Percentiles rank a stretch among this genome's conserved stretches.
Conservation (phyloP, 495 filamentous ascomycete genomes). For the Podospora appendiculata region DNA sequence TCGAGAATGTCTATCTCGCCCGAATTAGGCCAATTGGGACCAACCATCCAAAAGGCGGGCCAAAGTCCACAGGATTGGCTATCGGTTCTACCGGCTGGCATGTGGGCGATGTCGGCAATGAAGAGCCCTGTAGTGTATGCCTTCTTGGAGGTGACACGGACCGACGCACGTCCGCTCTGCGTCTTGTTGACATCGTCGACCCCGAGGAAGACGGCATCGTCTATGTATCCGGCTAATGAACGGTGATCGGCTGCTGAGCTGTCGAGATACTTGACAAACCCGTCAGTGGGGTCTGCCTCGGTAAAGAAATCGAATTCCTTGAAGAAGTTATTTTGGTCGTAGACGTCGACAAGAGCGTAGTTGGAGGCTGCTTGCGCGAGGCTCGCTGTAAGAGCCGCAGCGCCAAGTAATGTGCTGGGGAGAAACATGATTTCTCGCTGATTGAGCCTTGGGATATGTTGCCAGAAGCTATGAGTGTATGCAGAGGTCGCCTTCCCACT, state of each 20-base stretch:
- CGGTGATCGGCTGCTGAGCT: constrained; percentile 43
- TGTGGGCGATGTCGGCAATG: constrained; percentile 67
- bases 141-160: constrained; percentile 62
- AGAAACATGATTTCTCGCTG: not conserved
- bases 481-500: not conserved
- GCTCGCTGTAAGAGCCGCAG: constrained; percentile 1
- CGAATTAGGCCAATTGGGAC: constrained; percentile 64
- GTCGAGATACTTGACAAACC: constrained; percentile 61
- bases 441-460: not conserved
- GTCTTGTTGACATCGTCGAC: constrained; percentile 42
- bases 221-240: constrained; percentile 49
- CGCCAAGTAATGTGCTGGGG: not conserved
- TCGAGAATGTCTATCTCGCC: constrained; percentile 95
- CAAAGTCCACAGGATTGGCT: constrained; percentile 48
- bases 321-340: constrained; percentile 49
- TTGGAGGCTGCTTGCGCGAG: constrained; percentile 18
- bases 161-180: constrained; percentile 53
- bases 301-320: constrained; percentile 46
- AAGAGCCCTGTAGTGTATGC: constrained; percentile 63
- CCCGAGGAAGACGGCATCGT: constrained; percentile 44
- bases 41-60: constrained; percentile 62
- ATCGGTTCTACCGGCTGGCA: constrained; percentile 49
- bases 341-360: constrained; percentile 39
- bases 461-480: not conserved
- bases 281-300: constrained; percentile 56